A percentile compares a stretch with the other conserved stretches of the same genome.
These are phyloP conservation scores for Xylaria sp. DNA, from an alignment of 2,329 filamentous ascomycete genomes.

Conservation along the genomic window DNA sequence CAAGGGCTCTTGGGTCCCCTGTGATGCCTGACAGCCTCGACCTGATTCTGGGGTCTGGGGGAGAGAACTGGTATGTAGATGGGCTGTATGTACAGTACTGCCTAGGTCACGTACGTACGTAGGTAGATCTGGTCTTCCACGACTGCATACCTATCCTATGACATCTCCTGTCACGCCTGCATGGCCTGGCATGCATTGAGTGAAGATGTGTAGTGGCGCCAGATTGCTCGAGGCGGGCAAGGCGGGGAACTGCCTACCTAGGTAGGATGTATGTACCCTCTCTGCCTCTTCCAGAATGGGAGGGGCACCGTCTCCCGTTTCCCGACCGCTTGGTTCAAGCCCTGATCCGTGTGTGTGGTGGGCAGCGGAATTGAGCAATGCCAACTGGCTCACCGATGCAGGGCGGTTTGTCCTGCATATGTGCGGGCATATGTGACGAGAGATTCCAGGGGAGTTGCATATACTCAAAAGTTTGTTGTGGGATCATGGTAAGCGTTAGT, in stretches of 20 bases:
- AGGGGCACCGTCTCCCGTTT: not conserved
- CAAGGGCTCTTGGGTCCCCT: constrained; percentile 8
- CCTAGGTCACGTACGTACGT: no score
- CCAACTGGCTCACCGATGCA: not conserved
- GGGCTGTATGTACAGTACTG: no score
- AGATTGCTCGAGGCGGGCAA: not conserved
- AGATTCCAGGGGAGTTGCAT: not conserved
- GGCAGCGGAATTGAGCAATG: constrained; percentile 7
- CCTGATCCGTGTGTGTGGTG: constrained; percentile 13
- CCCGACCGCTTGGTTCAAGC: constrained; percentile 14
- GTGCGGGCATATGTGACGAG: no score
- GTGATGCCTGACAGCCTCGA: constrained; percentile 3
- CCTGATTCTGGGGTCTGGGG: not conserved
- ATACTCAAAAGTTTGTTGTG: not conserved
- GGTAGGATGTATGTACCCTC: no score
- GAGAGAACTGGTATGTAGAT: not conserved
- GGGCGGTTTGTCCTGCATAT: not conserved
- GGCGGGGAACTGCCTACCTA: not conserved
- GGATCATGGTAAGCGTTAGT: not conserved
- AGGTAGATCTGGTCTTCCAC: not conserved
- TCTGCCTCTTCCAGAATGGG: not conserved
- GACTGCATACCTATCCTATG: not conserved
- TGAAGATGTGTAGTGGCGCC: no score
- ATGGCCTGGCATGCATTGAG: not conserved
- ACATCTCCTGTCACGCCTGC: not conserved